A percentile compares a stretch with the other conserved stretches of the same genome.
These are phyloP conservation scores for Chrysoporthe austroafricana DNA, from an alignment of 2,329 filamentous ascomycete species.

Conservation along the genomic window DNA sequence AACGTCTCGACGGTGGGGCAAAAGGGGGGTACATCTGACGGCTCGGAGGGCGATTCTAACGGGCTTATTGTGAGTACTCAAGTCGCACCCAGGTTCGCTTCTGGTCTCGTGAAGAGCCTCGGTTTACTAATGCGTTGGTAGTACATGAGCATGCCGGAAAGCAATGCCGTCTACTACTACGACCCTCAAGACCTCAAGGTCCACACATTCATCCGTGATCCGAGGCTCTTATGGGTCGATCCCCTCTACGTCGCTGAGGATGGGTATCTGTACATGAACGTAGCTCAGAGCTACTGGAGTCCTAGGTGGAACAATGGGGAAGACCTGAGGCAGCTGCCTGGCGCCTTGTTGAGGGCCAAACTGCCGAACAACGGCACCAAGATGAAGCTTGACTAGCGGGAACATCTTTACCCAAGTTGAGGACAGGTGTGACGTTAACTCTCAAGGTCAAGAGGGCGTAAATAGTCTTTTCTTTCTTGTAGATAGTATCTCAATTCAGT, in stretches of 20 bases:
- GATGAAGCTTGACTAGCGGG: slow-evolving; percentile 12
- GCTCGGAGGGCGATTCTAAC: slow-evolving; percentile 47
- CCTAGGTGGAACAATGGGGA: slow-evolving; percentile 20
- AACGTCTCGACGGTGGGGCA: slow-evolving; percentile 51
- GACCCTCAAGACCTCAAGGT: slow-evolving; percentile 33
- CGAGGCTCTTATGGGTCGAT: slow-evolving; percentile 16
- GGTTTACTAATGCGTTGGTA: neutral
- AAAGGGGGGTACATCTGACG: slow-evolving; percentile 49
- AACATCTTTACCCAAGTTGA: neutral
- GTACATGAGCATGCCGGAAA: slow-evolving; percentile 50
- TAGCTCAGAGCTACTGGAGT: slow-evolving; percentile 20
- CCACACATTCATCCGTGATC: slow-evolving; percentile 17
- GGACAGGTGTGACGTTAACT: neutral
- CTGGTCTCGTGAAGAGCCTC: neutral
- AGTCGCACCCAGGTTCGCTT: neutral
- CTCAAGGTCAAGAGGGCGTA: too few relatives aligned
- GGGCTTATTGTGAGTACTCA: slow-evolving; percentile 39
- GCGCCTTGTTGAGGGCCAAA: slow-evolving; percentile 16
- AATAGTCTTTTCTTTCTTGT: neutral
- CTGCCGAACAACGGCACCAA: slow-evolving; percentile 17
- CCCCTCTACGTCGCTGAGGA: slow-evolving; percentile 16
- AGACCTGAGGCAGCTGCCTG: slow-evolving; percentile 19
- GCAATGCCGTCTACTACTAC: slow-evolving; percentile 50
- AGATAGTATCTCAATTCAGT: neutral
- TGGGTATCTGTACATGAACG: slow-evolving; percentile 17